Evolutionary conservation across 2,329 filamentous ascomycete genomes (phyloP).

Genomic region (Calonectria honghensis): DNA sequence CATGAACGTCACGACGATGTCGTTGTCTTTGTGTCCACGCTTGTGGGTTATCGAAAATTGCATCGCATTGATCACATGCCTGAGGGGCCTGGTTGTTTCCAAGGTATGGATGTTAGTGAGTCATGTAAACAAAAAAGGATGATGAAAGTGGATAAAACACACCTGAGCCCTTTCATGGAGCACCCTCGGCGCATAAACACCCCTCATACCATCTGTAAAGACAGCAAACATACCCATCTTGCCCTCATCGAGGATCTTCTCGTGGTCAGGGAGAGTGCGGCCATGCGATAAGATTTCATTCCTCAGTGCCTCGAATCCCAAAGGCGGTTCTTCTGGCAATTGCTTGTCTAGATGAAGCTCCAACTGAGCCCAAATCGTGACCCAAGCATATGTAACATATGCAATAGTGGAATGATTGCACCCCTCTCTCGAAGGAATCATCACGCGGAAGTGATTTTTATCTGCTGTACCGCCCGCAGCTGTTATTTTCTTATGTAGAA

Average conservation of each 20-base stretch:
- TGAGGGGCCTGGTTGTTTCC: background rate
- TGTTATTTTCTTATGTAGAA: background rate
- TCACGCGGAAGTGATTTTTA: constrained; percentile 4
- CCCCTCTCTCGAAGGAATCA: constrained; percentile 7
- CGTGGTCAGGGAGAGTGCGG: background rate
- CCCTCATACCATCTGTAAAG: background rate
- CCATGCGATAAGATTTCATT: constrained; percentile 6
- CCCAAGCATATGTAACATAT: constrained; percentile 19
- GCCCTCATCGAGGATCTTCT: constrained; percentile 2
- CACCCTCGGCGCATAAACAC: background rate
- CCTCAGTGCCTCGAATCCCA: constrained; percentile 19
- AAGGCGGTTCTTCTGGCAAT: constrained; percentile 1
- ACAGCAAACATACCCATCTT: constrained; percentile 18
- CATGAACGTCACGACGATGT: background rate
- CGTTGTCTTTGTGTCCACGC: background rate
- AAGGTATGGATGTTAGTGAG: background rate
- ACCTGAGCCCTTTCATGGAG: background rate
- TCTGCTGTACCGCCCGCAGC: constrained; percentile 5
- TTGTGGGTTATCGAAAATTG: background rate
- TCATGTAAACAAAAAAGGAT: background rate
- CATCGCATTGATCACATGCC: background rate
- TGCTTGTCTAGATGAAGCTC: background rate
- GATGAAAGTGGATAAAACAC: background rate
- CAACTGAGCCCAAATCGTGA: constrained; percentile 4
- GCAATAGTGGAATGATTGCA: background rate